Percentiles rank a stretch among this genome's conserved stretches.
Evolutionary conservation across 1,139 yeast genomes (phyloP).

Genomic region (Arxiozyma telluris): DNA sequence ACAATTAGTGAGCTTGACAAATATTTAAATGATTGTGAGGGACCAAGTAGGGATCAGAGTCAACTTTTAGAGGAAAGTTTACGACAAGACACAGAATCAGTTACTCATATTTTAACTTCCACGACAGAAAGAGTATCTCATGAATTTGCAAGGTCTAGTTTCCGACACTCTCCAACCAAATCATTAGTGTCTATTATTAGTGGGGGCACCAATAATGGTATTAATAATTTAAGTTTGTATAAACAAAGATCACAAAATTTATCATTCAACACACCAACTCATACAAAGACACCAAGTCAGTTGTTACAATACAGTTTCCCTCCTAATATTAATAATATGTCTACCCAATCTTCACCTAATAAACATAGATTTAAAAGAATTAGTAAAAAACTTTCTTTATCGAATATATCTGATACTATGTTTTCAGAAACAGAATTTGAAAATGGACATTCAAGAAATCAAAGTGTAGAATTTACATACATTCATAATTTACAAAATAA

Average conservation of each 20-base stretch:
- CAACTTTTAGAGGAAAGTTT: conserved; percentile 21
- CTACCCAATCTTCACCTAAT: conserved; percentile 26
- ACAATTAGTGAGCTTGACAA: conserved; percentile 24
- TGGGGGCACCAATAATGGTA: conserved; percentile 7
- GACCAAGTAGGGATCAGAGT: conserved; percentile 11
- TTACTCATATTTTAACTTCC: conserved; percentile 9
- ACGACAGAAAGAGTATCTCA: background rate
- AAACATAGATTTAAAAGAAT: conserved; percentile 24
- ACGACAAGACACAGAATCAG: conserved; percentile 13
- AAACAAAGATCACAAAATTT: conserved; percentile 14
- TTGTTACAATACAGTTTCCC: conserved; percentile 10
- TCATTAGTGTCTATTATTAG: conserved; percentile 26
- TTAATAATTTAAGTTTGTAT: conserved; percentile 7
- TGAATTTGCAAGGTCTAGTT: conserved; percentile 8
- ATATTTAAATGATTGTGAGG: conserved; percentile 16
- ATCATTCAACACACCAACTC: conserved; percentile 8
- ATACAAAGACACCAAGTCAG: conserved; percentile 17
- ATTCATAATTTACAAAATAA: conserved; percentile 24
- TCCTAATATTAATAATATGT: conserved; percentile 1
- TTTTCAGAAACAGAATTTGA: conserved; percentile 4
- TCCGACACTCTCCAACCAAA: conserved; percentile 29
- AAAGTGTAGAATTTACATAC: conserved; percentile 27
- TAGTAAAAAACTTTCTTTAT: conserved; percentile 26
- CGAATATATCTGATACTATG: conserved; percentile 23
- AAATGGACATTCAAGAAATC: conserved; percentile 18